Conservation (phyloP, 1,284 basidiomycete genomes). For the Clitocybe nebularis region DNA sequence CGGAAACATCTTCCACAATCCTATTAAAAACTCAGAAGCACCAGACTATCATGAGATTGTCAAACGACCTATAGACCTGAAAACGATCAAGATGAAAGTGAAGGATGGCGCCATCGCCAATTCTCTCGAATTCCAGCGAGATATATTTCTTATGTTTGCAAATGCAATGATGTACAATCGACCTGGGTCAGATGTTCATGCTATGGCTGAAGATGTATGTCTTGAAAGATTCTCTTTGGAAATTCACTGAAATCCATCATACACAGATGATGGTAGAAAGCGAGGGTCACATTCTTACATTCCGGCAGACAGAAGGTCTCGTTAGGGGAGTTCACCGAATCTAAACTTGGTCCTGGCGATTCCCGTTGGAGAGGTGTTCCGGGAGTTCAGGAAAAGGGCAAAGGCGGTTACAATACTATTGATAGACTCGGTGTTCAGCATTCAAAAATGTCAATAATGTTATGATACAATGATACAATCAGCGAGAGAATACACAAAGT, state of each 20-base stretch:
- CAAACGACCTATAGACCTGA: constrained; percentile 89
- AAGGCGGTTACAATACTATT: no score
- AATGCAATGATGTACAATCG: constrained; percentile 96
- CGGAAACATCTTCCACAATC: constrained; percentile 87
- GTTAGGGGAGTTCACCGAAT: constrained; percentile 39
- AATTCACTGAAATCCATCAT: constrained; percentile 10
- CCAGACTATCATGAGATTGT: constrained; percentile 90
- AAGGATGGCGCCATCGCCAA: constrained; percentile 79
- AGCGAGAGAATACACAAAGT: no score
- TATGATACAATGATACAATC: no score
- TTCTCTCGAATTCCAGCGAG: constrained; percentile 84
- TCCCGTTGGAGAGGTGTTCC: no score
- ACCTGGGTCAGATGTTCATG: constrained; percentile 76
- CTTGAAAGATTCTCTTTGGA: neutral
- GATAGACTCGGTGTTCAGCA: no score
- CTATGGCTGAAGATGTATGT: constrained; percentile 82
- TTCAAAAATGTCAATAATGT: no score
- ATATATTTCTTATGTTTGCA: constrained; percentile 90
- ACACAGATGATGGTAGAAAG: constrained; percentile 86
- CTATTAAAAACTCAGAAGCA: constrained; percentile 84
- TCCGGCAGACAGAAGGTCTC: constrained; percentile 73
- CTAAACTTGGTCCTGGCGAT: no score
- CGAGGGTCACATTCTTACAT: constrained; percentile 72
- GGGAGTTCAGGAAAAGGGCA: no score
- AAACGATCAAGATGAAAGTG: constrained; percentile 80